Evolutionary conservation across 2,329 filamentous ascomycete genomes (phyloP), one percentile per base, ranked within the genome.

Genomic region (Xylaria arbuscula): DNA sequence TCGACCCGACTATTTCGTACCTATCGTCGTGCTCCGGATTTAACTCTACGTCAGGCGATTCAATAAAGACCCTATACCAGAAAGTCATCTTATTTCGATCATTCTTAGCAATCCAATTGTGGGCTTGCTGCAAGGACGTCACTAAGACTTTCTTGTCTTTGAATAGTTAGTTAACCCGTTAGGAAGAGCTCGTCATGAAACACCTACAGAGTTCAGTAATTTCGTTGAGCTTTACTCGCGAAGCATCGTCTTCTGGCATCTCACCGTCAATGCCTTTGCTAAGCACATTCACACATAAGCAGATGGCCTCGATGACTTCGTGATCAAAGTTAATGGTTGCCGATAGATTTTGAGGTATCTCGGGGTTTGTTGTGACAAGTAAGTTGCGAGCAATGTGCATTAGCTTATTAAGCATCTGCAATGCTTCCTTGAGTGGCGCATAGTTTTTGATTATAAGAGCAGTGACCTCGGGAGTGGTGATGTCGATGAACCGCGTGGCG

Each of bases 41-140:
- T 36, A 88, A 81, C 48, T 86, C 87, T 62, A 78, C 76, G 51
- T 79, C 77, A 5, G 77, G 77, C 8, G 77, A 78, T 47, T 91
- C 88, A 63, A 90, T 90, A 8, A 91, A 79, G 34, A 90, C 87
- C 62, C 89, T 87, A 64, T 87, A 87, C 89, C 89, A 91, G 68
- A 91, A 91, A 0, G 86, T 84, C 88, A 90, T 91, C 76, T 91
- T 91, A 78, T 90, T 90, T 42, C 89, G 82, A 74, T 91, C 89
- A 73, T 91, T 89, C 69, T 90, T 90, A 64, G 89, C 88, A 0
- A 88, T 89, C 88, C 89, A 90, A 76, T 91, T 91, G 72, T 91
- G 89, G 1, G 88, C 87, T 76, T 91, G 88, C 73, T 91, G 89
- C 13, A 91, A 79, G 2, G 87, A 88, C 0, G 89, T 90, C 1